phyloP scores from a whole-genome alignment of 192 early-diverging fungal genomes.

The Spinellus fusiger region DNA sequence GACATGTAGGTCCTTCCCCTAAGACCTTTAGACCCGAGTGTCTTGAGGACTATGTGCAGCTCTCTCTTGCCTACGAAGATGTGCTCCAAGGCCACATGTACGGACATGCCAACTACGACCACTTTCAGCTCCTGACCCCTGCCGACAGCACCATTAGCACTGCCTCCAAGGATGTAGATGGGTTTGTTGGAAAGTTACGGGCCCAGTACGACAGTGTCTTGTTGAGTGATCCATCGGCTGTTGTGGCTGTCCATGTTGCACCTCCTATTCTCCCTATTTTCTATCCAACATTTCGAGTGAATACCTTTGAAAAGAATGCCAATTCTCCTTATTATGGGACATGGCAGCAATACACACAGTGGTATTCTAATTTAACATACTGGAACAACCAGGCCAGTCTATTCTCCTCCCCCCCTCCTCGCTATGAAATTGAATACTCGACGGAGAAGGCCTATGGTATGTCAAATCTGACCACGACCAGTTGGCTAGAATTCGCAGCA shows the following conservation, averaged over 20 bases:
- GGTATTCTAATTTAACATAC: slow-evolving; percentile 33
- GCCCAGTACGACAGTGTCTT: slow-evolving; percentile 15
- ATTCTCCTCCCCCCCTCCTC: slow-evolving; percentile 6
- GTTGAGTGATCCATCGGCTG: neutral
- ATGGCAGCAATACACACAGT: slow-evolving; percentile 36
- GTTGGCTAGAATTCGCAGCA: slow-evolving; percentile 41
- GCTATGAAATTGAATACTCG: slow-evolving; percentile 44
- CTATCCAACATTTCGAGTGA: slow-evolving; percentile 56
- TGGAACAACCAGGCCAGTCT: slow-evolving; percentile 22
- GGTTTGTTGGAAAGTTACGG: neutral
- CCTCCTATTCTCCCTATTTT: slow-evolving; percentile 64
- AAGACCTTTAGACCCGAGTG: slow-evolving; percentile 40
- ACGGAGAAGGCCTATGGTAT: slow-evolving; percentile 39
- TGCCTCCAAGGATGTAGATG: neutral
- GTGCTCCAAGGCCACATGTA: slow-evolving; percentile 62
- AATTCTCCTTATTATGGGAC: slow-evolving; percentile 24
- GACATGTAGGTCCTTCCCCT: slow-evolving; percentile 58
- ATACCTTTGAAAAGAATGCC: slow-evolving; percentile 38
- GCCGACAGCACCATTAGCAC: neutral
- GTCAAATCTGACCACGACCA: slow-evolving; percentile 35
- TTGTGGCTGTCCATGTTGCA: slow-evolving; percentile 32
- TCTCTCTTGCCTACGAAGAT: slow-evolving; percentile 40
- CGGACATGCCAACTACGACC: slow-evolving; percentile 73
- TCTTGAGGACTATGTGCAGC: slow-evolving; percentile 32
- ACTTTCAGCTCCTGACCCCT: slow-evolving; percentile 12